Base-by-base conservation (phyloP, 1,284 basidiomycete species). In the Tylopilus sp. region DNA sequence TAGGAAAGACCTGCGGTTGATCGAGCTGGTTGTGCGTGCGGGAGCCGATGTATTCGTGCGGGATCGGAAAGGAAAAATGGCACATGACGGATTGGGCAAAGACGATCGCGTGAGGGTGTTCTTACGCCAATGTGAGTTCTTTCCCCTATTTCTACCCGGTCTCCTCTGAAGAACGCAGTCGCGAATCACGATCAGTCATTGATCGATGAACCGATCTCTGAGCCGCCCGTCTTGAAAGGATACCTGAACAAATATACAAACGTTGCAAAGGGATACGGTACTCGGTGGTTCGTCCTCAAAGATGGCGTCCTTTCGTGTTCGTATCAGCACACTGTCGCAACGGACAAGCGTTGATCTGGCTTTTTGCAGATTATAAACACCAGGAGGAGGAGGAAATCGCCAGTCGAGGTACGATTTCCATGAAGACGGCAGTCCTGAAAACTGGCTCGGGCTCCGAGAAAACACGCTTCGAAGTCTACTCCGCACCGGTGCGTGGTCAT, bases 211-310 rank as follows among this genome's bases (percentile, higher is more conserved):
- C 70, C 72, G 2, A 58, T 75, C 5, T 72, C 74, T 2, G 83
- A 85, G 45, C 85, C 87, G 3, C 88, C 86, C 0, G 75, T 80
- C 15, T 74, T 94, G 48, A 84, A 83, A 59, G 93, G 93, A 0
- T 94, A 92, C 63, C 75, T 94, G 19, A 90, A 88, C 66, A 96
- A 96, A 72, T 96, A 94, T 69, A 87, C 89, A 6, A 96, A 95
- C 62, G 86, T 95, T 36, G 92, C 92, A 0, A 85, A 86, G 61
- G 94, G 96, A 0, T 98, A 95, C 72, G 89, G 88, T 61, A 90
- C 90, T 0, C 80, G 96, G 0, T 98, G 95, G 94, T 97, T 98
- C 65, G 94, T 98, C 0, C 80, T 98, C 35, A 86, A 91, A 62
- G 84, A 91, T 56, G 96, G 94, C 7, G 77, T 90, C 31, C 73